phyloP scores from a whole-genome alignment of 441 rosid genomes.

The Populus hybrid region DNA sequence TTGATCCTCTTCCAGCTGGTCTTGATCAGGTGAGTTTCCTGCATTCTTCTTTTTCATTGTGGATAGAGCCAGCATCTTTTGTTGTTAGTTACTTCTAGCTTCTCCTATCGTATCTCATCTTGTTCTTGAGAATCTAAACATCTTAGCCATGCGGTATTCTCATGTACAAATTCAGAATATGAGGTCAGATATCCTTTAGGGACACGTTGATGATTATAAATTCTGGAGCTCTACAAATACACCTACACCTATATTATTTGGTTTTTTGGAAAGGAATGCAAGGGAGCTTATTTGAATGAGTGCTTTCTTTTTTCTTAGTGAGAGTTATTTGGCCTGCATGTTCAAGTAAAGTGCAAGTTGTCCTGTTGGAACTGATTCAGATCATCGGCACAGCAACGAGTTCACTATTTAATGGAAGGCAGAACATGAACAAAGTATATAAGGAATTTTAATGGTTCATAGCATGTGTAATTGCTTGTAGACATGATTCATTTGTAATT shows the following conservation, averaged over 20 bases:
- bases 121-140: not conserved
- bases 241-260: not conserved
- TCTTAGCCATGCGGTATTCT: not conserved
- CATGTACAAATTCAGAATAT: not conserved
- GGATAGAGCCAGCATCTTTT: not conserved
- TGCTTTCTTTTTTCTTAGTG: not conserved
- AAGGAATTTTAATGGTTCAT: not conserved
- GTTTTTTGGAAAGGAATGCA: not conserved
- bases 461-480: not conserved
- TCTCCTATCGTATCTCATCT: not conserved
- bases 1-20: constrained; percentile 67
- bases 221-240: not conserved
- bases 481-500: not conserved
- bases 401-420: not conserved
- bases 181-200: not conserved
- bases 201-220: not conserved
- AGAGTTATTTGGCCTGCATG: not conserved
- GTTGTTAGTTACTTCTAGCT: not conserved
- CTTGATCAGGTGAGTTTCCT: constrained; percentile 36
- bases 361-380: not conserved
- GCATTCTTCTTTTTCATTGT: not conserved
- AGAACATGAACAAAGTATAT: not conserved
- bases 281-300: not conserved
- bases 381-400: not conserved
- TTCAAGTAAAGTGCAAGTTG: not conserved